phyloP scores from a whole-genome alignment of 345 rosid genomes.

The Arabidopsis suecica region DNA sequence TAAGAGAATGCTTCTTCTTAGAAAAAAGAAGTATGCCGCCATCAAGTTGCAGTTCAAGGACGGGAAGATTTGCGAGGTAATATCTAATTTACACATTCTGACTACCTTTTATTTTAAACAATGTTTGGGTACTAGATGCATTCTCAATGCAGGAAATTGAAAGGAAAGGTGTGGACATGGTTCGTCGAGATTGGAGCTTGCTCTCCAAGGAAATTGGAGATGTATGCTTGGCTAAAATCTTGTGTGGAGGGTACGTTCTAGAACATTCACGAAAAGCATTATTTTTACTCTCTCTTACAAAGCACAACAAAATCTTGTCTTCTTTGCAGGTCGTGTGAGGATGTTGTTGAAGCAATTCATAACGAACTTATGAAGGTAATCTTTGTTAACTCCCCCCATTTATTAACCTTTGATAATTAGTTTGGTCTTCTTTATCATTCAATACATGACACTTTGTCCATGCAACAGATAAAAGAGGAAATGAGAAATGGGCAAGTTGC shows the following conservation, averaged over 20 bases:
- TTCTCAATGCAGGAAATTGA: slow-evolving; percentile 79
- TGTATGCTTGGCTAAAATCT: slow-evolving; percentile 78
- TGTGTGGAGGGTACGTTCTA: slow-evolving; percentile 83
- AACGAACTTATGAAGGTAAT: slow-evolving; percentile 82
- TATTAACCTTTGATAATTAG: not conserved
- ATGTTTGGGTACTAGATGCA: slow-evolving; percentile 38
- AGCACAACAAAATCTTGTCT: slow-evolving; percentile 4
- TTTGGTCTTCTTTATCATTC: slow-evolving; percentile 13
- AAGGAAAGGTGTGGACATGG: slow-evolving; percentile 99
- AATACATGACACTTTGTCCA: slow-evolving; percentile 23
- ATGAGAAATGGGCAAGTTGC: slow-evolving; percentile 90
- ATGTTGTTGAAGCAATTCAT: slow-evolving; percentile 90
- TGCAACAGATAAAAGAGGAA: slow-evolving; percentile 82
- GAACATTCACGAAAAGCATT: slow-evolving; percentile 9
- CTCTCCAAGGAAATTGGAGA: slow-evolving; percentile 94
- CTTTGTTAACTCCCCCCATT: not conserved
- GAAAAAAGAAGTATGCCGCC: slow-evolving; percentile 99
- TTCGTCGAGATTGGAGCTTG: slow-evolving; percentile 99
- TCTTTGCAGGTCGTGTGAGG: slow-evolving; percentile 84
- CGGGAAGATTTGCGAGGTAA: slow-evolving; percentile 80
- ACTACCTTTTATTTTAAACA: slow-evolving; percentile 20
- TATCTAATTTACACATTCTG: slow-evolving; percentile 5
- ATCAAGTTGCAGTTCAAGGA: slow-evolving; percentile 84
- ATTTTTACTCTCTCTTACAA: slow-evolving; percentile 15
- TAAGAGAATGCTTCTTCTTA: slow-evolving; percentile 96